Percentiles rank a stretch among this genome's conserved stretches.
Conservation (phyloP, 116 monocot species). For the Papilionanthe hybrid region DNA sequence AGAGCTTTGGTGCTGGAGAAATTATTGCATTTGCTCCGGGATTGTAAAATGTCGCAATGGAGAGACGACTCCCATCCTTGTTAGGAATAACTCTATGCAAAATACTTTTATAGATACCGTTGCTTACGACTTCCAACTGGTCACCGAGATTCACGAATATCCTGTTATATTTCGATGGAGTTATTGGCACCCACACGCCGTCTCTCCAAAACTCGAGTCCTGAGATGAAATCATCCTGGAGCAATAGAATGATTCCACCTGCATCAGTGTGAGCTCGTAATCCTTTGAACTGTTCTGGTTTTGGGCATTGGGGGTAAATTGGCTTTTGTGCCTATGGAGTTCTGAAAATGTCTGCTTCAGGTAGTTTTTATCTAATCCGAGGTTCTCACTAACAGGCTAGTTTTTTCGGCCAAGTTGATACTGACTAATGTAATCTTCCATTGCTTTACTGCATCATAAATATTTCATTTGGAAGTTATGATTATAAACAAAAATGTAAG, state of each 20-base stretch:
- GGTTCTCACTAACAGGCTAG: constrained; percentile 40
- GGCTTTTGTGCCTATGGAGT: constrained; percentile 56
- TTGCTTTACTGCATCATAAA: constrained; percentile 18
- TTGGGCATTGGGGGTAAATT: constrained; percentile 52
- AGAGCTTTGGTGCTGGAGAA: constrained; percentile 37
- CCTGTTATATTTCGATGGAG: constrained; percentile 35
- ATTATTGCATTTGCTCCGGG: constrained; percentile 51
- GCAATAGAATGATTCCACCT: constrained; percentile 62
- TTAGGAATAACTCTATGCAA: constrained; percentile 41
- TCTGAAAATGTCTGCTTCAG: constrained; percentile 49
- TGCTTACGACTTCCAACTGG: constrained; percentile 58
- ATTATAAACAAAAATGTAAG: not conserved
- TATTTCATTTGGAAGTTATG: not conserved
- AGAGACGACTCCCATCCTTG: constrained; percentile 47
- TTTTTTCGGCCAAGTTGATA: constrained; percentile 26
- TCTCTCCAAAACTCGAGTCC: constrained; percentile 60
- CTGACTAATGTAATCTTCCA: constrained; percentile 25
- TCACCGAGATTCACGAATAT: constrained; percentile 73
- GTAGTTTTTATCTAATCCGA: constrained; percentile 36
- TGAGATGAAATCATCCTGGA: constrained; percentile 49
- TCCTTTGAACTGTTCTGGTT: constrained; percentile 45
- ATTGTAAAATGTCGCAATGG: constrained; percentile 72
- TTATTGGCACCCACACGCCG: constrained; percentile 42
- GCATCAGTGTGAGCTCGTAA: constrained; percentile 70
- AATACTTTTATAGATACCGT: constrained; percentile 60